phyloP scores from a whole-genome alignment of 495 filamentous ascomycete species.

The Penicillium atrosanguineum region DNA sequence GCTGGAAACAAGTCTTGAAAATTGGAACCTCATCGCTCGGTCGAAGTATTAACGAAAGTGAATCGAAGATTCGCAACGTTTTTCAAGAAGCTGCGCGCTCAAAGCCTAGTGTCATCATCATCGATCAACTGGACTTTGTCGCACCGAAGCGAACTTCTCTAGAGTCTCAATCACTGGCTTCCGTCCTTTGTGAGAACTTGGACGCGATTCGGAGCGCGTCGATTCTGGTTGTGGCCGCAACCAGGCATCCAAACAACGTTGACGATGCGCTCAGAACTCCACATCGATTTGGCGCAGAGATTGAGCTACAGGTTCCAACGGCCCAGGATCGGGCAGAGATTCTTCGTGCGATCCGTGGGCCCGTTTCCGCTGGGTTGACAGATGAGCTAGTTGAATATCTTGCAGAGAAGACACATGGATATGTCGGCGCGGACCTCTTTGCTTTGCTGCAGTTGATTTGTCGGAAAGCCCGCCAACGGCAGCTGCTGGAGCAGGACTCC shows the following conservation, averaged over 20 bases:
- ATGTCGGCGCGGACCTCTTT: constrained; percentile 63
- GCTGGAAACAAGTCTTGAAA: constrained; percentile 65
- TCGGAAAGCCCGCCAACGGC: constrained; percentile 40
- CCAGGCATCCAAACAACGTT: constrained; percentile 70
- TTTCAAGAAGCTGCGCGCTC: constrained; percentile 70
- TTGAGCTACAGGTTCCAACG: constrained; percentile 81
- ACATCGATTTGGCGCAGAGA: constrained; percentile 64
- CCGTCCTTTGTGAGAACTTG: constrained; percentile 43
- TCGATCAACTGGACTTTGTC: constrained; percentile 77
- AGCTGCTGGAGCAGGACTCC: constrained; percentile 15
- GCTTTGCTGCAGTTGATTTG: constrained; percentile 47
- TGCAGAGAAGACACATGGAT: constrained; percentile 63
- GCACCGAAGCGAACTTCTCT: constrained; percentile 57
- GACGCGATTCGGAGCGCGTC: constrained; percentile 40
- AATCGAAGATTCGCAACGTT: constrained; percentile 58
- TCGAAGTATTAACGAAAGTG: constrained; percentile 37
- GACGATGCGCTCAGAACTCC: constrained; percentile 67
- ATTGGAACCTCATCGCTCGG: constrained; percentile 56
- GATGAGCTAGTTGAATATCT: constrained; percentile 43
- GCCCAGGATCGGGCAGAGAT: constrained; percentile 70
- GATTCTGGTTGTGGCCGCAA: constrained; percentile 71
- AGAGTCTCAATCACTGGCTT: constrained; percentile 36
- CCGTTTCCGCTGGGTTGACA: constrained; percentile 25
- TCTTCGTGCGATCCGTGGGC: constrained; percentile 48
- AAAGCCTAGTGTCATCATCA: constrained; percentile 78